These are phyloP conservation scores for Myriosclerotinia duriaeana DNA, from an alignment of 2,329 filamentous ascomycete genomes.

Conservation along the genomic window DNA sequence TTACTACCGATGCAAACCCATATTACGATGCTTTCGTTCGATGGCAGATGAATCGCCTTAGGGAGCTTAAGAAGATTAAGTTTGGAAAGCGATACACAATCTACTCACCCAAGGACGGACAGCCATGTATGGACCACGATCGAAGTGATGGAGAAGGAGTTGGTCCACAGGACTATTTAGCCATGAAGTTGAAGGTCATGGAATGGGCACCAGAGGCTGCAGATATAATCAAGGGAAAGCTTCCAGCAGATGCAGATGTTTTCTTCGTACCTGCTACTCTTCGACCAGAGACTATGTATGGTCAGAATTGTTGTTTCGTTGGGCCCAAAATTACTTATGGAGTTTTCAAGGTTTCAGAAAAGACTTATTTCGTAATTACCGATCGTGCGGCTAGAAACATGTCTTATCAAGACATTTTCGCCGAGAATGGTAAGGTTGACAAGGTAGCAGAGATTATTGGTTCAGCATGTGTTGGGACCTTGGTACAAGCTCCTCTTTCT, in stretches of 20 bases:
- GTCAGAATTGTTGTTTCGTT: slow-evolving; percentile 94
- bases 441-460: slow-evolving; percentile 75
- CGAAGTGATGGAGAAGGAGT: slow-evolving; percentile 77
- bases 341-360: slow-evolving; percentile 74
- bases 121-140: slow-evolving; percentile 87
- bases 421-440: slow-evolving; percentile 71
- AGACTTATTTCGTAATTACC: slow-evolving; percentile 81
- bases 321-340: slow-evolving; percentile 88
- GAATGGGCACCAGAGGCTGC: slow-evolving; percentile 81
- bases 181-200: slow-evolving; percentile 84
- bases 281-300: slow-evolving; percentile 97
- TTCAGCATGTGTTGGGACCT: slow-evolving; percentile 79
- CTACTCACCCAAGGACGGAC: slow-evolving; percentile 85
- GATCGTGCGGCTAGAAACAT: slow-evolving; percentile 88
- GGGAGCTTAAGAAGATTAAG: slow-evolving; percentile 87
- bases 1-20: slow-evolving; percentile 94
- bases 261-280: slow-evolving; percentile 92
- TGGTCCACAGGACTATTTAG: slow-evolving; percentile 87
- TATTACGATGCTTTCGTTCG: slow-evolving; percentile 94
- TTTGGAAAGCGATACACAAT: slow-evolving; percentile 92
- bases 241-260: slow-evolving; percentile 75
- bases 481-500: slow-evolving; percentile 86
- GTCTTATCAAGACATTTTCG: slow-evolving; percentile 87
- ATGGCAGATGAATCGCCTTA: slow-evolving; percentile 96
- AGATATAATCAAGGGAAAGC: slow-evolving; percentile 69